phyloP scores from a whole-genome alignment of 129 eudicot species.

The Flaveria brownii region DNA sequence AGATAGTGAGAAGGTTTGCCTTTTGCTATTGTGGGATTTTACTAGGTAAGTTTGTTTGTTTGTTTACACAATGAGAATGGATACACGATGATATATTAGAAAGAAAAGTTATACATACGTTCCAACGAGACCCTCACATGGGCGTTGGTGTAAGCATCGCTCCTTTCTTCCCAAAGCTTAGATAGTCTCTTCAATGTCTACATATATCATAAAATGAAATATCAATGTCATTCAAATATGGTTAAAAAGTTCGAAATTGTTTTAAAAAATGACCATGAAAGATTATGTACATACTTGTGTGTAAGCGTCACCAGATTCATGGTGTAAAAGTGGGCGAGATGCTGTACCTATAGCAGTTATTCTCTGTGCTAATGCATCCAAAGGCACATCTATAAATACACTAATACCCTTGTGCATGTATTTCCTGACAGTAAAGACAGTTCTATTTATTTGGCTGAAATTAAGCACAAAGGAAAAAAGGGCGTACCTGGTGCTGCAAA shows the following conservation, averaged over 20 bases:
- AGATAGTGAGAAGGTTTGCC: background rate
- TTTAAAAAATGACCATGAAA: slow-evolving; percentile 10
- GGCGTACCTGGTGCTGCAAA: too few species aligned
- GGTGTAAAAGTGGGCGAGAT: slow-evolving; percentile 90
- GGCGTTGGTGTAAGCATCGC: slow-evolving; percentile 78
- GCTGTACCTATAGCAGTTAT: slow-evolving; percentile 74
- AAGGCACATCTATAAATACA: slow-evolving; percentile 88
- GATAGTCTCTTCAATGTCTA: slow-evolving; percentile 66
- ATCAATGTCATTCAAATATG: background rate
- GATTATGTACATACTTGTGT: slow-evolving; percentile 43
- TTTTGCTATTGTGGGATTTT: too few species aligned
- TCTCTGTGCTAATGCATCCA: slow-evolving; percentile 88
- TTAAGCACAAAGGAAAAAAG: slow-evolving; percentile 1
- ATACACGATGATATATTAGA: background rate
- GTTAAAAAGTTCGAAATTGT: background rate
- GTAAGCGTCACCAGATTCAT: slow-evolving; percentile 79
- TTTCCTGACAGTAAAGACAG: slow-evolving; percentile 48
- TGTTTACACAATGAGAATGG: background rate
- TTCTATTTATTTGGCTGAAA: slow-evolving; percentile 14
- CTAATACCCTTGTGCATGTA: slow-evolving; percentile 83
- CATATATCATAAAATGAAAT: slow-evolving; percentile 10
- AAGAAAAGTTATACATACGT: slow-evolving; percentile 43
- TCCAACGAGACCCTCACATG: slow-evolving; percentile 73
- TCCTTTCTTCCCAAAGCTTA: slow-evolving; percentile 70
- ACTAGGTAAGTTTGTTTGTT: too few species aligned